Conservation (phyloP, 495 filamentous ascomycete genomes). For the Penicillium longicatenatum region DNA sequence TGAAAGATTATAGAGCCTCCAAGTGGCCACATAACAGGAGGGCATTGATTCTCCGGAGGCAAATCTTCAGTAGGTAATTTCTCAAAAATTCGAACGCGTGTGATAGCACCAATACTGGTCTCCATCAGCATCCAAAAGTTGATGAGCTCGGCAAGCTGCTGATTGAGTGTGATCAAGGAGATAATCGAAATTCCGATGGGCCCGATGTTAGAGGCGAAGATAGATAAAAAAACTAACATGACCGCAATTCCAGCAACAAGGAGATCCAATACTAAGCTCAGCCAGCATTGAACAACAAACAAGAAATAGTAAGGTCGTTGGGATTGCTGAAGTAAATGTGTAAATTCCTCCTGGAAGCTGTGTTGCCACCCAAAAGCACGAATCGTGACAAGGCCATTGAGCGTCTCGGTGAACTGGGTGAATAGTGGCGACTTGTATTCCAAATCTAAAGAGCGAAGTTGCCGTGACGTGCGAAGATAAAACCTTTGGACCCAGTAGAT, state of each 20-base stretch:
- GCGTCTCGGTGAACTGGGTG: constrained; percentile 49
- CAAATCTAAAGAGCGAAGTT: constrained; percentile 56
- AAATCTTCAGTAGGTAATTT: neutral
- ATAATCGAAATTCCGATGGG: neutral
- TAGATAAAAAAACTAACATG: neutral
- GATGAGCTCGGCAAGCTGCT: constrained; percentile 31
- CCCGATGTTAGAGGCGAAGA: neutral
- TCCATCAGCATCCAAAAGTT: constrained; percentile 51
- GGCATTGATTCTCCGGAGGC: neutral
- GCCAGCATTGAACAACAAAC: constrained; percentile 44
- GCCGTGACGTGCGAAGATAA: constrained; percentile 60
- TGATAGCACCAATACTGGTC: constrained; percentile 51
- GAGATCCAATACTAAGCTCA: constrained; percentile 44
- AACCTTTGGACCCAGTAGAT: constrained; percentile 37
- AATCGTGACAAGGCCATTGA: constrained; percentile 46
- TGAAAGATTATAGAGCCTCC: neutral
- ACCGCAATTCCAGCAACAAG: constrained; percentile 27
- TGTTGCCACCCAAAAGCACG: constrained; percentile 49
- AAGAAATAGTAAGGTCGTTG: constrained; percentile 48
- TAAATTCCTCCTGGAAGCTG: constrained; percentile 21
- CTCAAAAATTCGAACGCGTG: constrained; percentile 39
- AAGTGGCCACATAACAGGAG: neutral
- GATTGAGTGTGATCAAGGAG: neutral
- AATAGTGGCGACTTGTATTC: constrained; percentile 54
- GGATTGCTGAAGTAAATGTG: constrained; percentile 32